Percentiles rank a stretch among this genome's conserved stretches.
Evolutionary conservation across 148 eudicot genomes (phyloP).

Genomic region (Chenopodium album): DNA sequence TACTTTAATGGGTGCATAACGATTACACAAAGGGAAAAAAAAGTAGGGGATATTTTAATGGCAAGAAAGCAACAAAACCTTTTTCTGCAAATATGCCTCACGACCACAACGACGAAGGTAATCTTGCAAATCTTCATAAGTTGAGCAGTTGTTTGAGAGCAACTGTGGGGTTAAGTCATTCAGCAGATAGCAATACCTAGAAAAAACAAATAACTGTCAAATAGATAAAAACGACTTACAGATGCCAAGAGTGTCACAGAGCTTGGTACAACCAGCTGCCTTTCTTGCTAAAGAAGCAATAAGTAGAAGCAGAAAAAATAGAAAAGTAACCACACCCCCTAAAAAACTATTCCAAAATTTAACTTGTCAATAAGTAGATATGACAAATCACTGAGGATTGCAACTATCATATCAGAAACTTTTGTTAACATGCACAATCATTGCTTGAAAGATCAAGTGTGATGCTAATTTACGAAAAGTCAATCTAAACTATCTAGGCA

Average conservation of each 20-base stretch:
- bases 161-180: slow-evolving; percentile 81
- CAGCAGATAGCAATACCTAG: slow-evolving; percentile 91
- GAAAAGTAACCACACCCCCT: background rate
- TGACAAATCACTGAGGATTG: background rate
- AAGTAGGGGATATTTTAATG: background rate
- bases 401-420: background rate
- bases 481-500: background rate
- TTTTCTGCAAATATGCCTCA: slow-evolving; percentile 85
- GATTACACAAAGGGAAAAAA: background rate
- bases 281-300: slow-evolving; percentile 2
- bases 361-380: background rate
- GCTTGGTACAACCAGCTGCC: background rate
- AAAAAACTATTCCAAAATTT: background rate
- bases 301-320: background rate
- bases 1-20: background rate
- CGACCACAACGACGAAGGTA: slow-evolving; percentile 82
- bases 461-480: background rate
- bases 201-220: slow-evolving; percentile 2
- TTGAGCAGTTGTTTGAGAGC: slow-evolving; percentile 56
- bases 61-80: slow-evolving; percentile 41
- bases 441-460: background rate
- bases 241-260: slow-evolving; percentile 8
- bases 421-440: background rate
- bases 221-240: background rate
- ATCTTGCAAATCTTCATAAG: slow-evolving; percentile 65